These are phyloP conservation scores for Hygrophorus pudorinus DNA, from an alignment of 768 basidiomycete species.

Conservation along the genomic window DNA sequence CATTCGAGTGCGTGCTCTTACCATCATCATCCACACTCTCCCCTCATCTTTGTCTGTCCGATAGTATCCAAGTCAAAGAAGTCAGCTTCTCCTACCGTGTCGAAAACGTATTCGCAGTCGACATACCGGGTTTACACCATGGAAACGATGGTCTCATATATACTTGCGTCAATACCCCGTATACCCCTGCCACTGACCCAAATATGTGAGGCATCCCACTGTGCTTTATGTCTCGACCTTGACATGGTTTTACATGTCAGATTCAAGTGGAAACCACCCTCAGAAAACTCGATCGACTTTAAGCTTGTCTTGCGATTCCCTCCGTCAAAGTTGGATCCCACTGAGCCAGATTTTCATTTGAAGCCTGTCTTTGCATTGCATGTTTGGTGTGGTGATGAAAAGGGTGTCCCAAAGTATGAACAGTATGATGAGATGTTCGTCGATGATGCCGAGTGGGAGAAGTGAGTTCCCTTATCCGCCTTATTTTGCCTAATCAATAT, in stretches of 20 bases:
- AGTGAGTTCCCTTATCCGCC: slow-evolving; percentile 36
- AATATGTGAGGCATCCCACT: slow-evolving; percentile 59
- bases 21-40: background rate
- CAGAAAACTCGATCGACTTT: slow-evolving; percentile 97
- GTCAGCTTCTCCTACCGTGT: slow-evolving; percentile 84
- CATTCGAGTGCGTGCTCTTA: slow-evolving; percentile 71
- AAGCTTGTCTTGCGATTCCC: slow-evolving; percentile 94
- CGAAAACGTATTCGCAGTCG: slow-evolving; percentile 73
- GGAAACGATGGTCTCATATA: slow-evolving; percentile 96
- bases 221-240: background rate
- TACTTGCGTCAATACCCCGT: slow-evolving; percentile 79
- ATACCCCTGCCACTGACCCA: slow-evolving; percentile 75
- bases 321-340: slow-evolving; percentile 37
- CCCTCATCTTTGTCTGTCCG: slow-evolving; percentile 6
- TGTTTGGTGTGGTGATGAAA: slow-evolving; percentile 69
- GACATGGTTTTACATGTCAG: slow-evolving; percentile 29
- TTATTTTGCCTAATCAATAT: background rate
- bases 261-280: slow-evolving; percentile 98
- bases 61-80: slow-evolving; percentile 78
- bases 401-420: slow-evolving; percentile 54
- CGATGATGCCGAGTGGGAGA: slow-evolving; percentile 88
- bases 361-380: slow-evolving; percentile 84
- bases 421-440: slow-evolving; percentile 81
- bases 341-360: slow-evolving; percentile 66
- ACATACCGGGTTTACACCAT: slow-evolving; percentile 81